A percentile compares a stretch with the other conserved stretches of the same genome.
Conservation (phyloP, 2,329 filamentous ascomycete genomes). For the Pseudogymnoascus sp. region DNA sequence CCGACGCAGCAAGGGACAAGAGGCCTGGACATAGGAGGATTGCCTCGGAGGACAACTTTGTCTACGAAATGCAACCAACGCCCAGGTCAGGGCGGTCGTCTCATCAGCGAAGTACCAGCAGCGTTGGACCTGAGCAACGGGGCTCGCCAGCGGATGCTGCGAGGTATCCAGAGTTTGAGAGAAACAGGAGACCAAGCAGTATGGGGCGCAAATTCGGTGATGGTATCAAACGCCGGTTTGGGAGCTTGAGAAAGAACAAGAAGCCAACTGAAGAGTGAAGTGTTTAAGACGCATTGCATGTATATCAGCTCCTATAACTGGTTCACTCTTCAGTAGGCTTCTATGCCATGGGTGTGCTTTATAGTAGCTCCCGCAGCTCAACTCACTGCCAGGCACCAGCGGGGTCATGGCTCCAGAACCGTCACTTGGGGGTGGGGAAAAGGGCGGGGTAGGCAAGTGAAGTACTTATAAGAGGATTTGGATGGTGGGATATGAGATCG, state of each 20-base stretch:
- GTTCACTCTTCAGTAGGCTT: neutral
- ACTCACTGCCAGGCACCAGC: neutral
- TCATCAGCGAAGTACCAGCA: constrained; percentile 39
- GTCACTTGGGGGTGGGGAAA: neutral
- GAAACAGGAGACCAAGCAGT: constrained; percentile 19
- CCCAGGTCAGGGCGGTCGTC: constrained; percentile 19
- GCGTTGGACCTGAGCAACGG: constrained; percentile 19
- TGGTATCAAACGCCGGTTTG: constrained; percentile 45
- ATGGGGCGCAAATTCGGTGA: constrained; percentile 37
- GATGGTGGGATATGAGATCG: neutral
- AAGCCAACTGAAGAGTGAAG: constrained; percentile 15
- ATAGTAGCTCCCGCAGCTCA: neutral
- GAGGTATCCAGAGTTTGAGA: constrained; percentile 13
- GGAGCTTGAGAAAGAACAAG: constrained; percentile 42
- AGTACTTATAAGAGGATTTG: neutral
- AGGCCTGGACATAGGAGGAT: constrained; percentile 23
- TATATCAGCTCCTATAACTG: neutral
- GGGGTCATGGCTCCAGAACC: neutral
- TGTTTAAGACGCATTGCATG: neutral
- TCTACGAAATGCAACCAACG: constrained; percentile 43
- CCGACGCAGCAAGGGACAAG: constrained; percentile 56
- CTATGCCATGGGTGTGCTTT: neutral
- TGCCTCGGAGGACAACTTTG: constrained; percentile 25
- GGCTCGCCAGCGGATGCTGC: neutral
- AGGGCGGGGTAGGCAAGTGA: neutral